Evolutionary conservation across 176 grass and related monocot species (phyloP), one percentile per base, ranked within the genome.

Genomic region (Cocos nucifera): DNA sequence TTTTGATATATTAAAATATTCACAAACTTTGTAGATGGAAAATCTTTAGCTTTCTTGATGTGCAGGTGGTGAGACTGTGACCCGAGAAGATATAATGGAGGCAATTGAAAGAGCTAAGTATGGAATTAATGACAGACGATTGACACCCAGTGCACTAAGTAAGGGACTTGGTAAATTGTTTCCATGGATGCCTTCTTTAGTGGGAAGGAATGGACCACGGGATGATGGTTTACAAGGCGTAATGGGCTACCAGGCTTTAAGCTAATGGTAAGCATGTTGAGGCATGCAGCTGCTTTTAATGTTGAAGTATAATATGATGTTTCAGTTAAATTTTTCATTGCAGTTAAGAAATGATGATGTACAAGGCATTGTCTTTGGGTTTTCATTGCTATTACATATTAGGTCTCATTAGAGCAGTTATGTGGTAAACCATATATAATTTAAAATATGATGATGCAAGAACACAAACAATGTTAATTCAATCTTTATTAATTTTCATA

Each of bases 51-150:
- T 16, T 61, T 49, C 78, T 19, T 62, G 73, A 23, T 82, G 19
- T 74, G 0, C 76, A 88, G 93, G 81, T 71, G 70, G 81, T 14
- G 72, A 75, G 69, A 63, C 62, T 58, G 87, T 97, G 12, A 77
- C 66, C 56, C 73, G 87, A n/a, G 93, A 91, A 62, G 93, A 92
- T 75, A 74, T 97, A 65, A 88, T 92, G 84, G 84, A 92, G 66
- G 84, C 93, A 57, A 79, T 97, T n/a, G 93, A 92, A 73, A 86
- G 93, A 79, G 93, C 90, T 64, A 97, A 85, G 76, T 97, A 78
- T 9, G 87, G 87, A 16, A 79, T 97, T 78, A 88, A 76, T 25
- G 84, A 80, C 56, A 88, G 69, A 50, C 84, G 82, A 76, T 63
- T 61, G 48, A 62, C 35, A 73, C 54, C 53, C 59, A 62, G 52